Conservation (phyloP, 768 basidiomycete species). For the Lyophyllum atratum region DNA sequence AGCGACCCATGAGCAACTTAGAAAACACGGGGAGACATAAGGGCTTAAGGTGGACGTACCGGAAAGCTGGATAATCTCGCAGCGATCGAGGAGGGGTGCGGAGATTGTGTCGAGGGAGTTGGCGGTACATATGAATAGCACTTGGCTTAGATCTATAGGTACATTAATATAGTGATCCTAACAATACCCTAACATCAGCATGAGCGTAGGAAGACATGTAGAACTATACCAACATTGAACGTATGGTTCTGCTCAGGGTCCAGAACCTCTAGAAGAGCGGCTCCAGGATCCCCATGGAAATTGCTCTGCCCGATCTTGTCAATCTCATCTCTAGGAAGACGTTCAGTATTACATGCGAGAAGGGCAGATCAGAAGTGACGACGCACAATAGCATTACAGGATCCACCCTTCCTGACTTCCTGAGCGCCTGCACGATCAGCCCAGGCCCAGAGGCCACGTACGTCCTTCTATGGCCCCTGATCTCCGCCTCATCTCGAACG, state of each 20-base stretch:
- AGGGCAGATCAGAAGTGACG: constrained; percentile 20
- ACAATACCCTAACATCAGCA: constrained; percentile 5
- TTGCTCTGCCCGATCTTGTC: constrained; percentile 89
- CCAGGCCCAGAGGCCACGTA: constrained; percentile 92
- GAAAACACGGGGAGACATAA: neutral
- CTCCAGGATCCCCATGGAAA: constrained; percentile 90
- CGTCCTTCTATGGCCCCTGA: constrained; percentile 62
- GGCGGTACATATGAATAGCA: constrained; percentile 92
- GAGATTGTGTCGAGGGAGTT: constrained; percentile 90
- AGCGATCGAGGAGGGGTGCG: constrained; percentile 84
- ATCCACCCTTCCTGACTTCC: constrained; percentile 81
- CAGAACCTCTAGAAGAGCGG: constrained; percentile 87
- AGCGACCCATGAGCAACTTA: neutral
- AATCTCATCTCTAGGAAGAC: constrained; percentile 69
- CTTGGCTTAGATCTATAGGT: constrained; percentile 84
- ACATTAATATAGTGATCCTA: constrained; percentile 93
- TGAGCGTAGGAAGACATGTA: neutral
- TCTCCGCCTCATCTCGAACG: constrained; percentile 86
- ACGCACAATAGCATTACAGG: constrained; percentile 72
- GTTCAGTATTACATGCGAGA: constrained; percentile 1
- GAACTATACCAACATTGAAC: constrained; percentile 57
- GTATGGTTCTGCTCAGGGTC: constrained; percentile 93
- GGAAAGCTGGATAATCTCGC: constrained; percentile 82
- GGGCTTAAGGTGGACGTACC: constrained; percentile 38
- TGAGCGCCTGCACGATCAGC: constrained; percentile 81